Base-by-base conservation (phyloP, 2,329 filamentous ascomycete genomes). In the Zymoseptoria tritici region DNA sequence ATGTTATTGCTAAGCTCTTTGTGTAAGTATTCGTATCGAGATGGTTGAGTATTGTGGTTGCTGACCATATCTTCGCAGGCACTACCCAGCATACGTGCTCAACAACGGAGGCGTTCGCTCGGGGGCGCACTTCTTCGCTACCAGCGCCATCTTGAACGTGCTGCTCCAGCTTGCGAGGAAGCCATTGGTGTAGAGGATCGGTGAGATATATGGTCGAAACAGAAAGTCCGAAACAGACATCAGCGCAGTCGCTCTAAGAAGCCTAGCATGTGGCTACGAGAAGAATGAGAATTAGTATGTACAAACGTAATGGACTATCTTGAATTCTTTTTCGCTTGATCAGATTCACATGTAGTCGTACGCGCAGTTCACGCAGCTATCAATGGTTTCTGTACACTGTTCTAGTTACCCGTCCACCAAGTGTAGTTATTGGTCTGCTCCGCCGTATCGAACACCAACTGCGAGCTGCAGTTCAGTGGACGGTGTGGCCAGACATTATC, bases 341-440 rank as follows among this genome's bases (percentile, higher is more conserved):
- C 26, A 29, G 8, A 9, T 29, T 29, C 7, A 9, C 13, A 46
- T 7, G 13, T 46, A 7, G 16, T n/a, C 36, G 13, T 46, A 46
- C 16, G 4, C n/a, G 16, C 36, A 46, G 36, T 16, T 2, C 36
- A 16, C 13, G 13, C 16, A 6, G 13, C 1, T 11, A 16, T 16
- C 7, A 2, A 5, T 13, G 13, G 6, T 16, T 3, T 46, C 13
- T 11, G 13, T 46, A 42, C 36, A 1, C 4, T 2, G 13, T 9
- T 54, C 21, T 55, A 66, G 24, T 66, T 73, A 4, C 77, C 77
- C 29, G 69, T n/a, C 77, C 77, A 79, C 77, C 77, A 79, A 11
- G 71, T 70, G 60, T 77, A 76, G 65, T 79, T 75, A 59, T 76
- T 73, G 6, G 77, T 79, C 71, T 78, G 66, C 59, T 73, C 75